These are phyloP conservation scores for Trichoderma virens DNA, from an alignment of 495 filamentous ascomycete genomes.

Conservation along the genomic window DNA sequence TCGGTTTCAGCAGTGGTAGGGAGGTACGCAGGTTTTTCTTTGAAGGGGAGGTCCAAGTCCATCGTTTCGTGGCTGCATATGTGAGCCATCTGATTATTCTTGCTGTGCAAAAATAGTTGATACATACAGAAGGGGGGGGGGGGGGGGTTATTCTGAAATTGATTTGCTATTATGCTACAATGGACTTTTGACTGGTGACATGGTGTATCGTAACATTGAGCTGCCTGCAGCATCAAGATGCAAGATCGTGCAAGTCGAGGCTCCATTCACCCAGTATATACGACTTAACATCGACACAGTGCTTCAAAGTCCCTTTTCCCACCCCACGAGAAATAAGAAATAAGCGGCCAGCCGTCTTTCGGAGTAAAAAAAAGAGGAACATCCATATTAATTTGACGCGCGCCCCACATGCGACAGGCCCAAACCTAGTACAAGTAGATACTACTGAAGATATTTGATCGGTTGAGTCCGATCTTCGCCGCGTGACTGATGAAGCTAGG, in stretches of 20 bases:
- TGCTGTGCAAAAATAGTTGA: not conserved
- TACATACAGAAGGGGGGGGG: not conserved
- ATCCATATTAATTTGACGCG: not conserved
- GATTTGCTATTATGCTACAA: not conserved
- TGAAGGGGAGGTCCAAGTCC: not conserved
- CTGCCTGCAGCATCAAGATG: constrained; percentile 2
- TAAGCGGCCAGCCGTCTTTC: too few relatives aligned
- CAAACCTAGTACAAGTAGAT: not conserved
- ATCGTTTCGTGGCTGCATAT: not conserved
- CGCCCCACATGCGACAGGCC: not conserved
- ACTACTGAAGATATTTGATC: not conserved
- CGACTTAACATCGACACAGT: not conserved
- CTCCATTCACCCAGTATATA: not conserved
- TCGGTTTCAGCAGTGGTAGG: not conserved
- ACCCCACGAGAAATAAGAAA: not conserved
- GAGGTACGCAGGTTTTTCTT: not conserved
- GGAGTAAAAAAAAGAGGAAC: not conserved
- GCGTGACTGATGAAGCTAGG: not conserved
- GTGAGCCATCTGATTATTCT: not conserved
- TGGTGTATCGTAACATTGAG: not conserved
- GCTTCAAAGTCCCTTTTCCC: not conserved
- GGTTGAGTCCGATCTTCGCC: not conserved
- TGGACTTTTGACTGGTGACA: not conserved
- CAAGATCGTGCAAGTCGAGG: not conserved
- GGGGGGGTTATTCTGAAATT: not conserved